Conservation (phyloP, 176 grass and related monocot genomes). For the Avena insularis region DNA sequence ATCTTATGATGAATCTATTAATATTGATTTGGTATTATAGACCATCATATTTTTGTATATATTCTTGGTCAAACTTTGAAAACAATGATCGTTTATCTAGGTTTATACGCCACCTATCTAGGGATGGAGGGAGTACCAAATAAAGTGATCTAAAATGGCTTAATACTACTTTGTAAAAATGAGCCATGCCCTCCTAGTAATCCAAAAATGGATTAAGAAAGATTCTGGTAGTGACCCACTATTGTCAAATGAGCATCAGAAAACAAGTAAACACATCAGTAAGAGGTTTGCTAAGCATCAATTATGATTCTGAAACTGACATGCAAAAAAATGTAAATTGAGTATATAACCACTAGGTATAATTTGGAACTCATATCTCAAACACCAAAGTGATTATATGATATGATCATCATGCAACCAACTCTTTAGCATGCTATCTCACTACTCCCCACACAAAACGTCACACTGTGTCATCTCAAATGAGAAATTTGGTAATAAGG, state of each 20-base stretch:
- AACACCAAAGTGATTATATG: background rate
- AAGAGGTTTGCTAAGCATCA: background rate
- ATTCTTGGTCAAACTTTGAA: no score
- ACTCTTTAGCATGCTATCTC: background rate
- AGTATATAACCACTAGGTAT: background rate
- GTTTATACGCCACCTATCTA: no score
- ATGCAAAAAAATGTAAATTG: background rate
- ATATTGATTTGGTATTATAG: no score
- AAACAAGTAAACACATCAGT: background rate
- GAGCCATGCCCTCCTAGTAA: background rate
- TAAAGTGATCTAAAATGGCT: background rate
- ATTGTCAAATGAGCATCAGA: slow-evolving; percentile 28
- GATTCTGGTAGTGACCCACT: background rate
- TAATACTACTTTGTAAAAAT: slow-evolving; percentile 13
- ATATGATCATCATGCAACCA: background rate
- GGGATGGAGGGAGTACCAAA: background rate
- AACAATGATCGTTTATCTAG: no score
- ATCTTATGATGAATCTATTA: no score
- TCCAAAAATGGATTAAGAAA: background rate
- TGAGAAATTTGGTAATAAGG: background rate
- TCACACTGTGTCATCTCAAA: background rate
- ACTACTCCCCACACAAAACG: slow-evolving; percentile 5
- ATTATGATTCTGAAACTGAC: background rate
- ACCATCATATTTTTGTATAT: no score
- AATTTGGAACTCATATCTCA: background rate